Percentiles rank a stretch among this genome's conserved stretches.
Conservation (phyloP, 2,329 filamentous ascomycete species). For the Aspergillus brunneoviolaceus region DNA sequence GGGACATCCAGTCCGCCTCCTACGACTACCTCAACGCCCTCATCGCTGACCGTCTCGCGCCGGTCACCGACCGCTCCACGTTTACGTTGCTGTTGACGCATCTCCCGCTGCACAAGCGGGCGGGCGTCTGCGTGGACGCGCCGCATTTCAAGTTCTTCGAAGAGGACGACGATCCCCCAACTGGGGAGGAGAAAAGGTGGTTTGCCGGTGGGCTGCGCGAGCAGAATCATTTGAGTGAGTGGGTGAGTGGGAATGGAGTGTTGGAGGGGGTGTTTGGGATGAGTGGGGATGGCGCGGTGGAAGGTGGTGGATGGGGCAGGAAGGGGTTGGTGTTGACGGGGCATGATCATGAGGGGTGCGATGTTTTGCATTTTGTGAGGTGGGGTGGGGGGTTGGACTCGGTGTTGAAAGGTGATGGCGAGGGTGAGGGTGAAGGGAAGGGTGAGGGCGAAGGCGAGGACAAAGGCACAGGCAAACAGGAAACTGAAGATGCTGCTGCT, state of each 20-base stretch:
- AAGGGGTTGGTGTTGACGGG: constrained; percentile 82
- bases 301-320: constrained; percentile 64
- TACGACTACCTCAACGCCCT: constrained; percentile 69
- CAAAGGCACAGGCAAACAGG: constrained; percentile 17
- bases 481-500: constrained; percentile 1
- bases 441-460: constrained; percentile 14
- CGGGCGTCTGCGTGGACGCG: constrained; percentile 77
- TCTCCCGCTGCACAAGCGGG: constrained; percentile 81
- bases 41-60: constrained; percentile 55
- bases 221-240: constrained; percentile 81
- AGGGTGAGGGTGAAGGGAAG: constrained; percentile 1
- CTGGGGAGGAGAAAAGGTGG: constrained; percentile 44
- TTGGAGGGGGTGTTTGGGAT: constrained; percentile 82
- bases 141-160: constrained; percentile 80
- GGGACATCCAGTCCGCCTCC: constrained; percentile 69
- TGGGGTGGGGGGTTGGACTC: constrained; percentile 56
- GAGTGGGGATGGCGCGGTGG: constrained; percentile 59
- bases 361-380: constrained; percentile 80
- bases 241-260: constrained; percentile 68
- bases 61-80: constrained; percentile 61
- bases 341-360: constrained; percentile 93
- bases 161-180: constrained; percentile 61
- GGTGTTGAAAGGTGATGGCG: not conserved
- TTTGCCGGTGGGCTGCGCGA: constrained; percentile 62
- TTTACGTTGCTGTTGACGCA: constrained; percentile 89